Percentiles rank a stretch among this genome's conserved stretches.
Evolutionary conservation across 768 basidiomycete species (phyloP).

Genomic region (Mrakia blollopis): DNA sequence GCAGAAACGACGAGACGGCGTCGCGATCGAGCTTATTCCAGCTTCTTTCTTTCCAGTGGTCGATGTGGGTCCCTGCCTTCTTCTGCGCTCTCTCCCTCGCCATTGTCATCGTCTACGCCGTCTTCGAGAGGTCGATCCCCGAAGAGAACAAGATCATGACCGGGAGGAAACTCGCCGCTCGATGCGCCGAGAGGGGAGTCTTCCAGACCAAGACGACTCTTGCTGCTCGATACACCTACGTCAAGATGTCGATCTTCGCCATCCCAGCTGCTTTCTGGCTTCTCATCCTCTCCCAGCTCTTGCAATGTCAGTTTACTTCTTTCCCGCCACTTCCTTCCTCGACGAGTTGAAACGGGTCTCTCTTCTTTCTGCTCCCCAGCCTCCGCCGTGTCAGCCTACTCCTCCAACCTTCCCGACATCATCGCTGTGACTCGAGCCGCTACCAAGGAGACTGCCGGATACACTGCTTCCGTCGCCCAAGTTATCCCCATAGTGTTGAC

Average conservation of each 20-base stretch:
- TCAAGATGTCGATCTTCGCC: slow-evolving; percentile 14
- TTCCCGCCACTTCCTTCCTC: not conserved
- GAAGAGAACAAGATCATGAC: slow-evolving; percentile 28
- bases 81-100: slow-evolving; percentile 37
- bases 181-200: not conserved
- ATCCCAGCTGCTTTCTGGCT: slow-evolving; percentile 34
- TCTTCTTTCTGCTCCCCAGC: slow-evolving; percentile 17
- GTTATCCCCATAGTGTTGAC: slow-evolving; percentile 42
- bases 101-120: slow-evolving; percentile 38
- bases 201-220: not conserved
- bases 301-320: slow-evolving; percentile 32
- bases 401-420: slow-evolving; percentile 41
- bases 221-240: not conserved
- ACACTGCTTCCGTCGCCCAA: slow-evolving; percentile 38
- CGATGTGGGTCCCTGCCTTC: slow-evolving; percentile 38
- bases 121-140: slow-evolving; percentile 38
- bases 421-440: slow-evolving; percentile 7
- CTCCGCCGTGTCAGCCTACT: slow-evolving; percentile 38
- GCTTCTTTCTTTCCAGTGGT: not conserved
- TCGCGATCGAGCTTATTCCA: not conserved
- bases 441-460: slow-evolving; percentile 41
- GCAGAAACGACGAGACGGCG: no score
- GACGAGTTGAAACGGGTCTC: not conserved
- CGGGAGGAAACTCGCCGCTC: not conserved
- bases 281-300: slow-evolving; percentile 31